Conservation (phyloP, 2,329 filamentous ascomycete genomes). For the Aspergillus sp. region DNA sequence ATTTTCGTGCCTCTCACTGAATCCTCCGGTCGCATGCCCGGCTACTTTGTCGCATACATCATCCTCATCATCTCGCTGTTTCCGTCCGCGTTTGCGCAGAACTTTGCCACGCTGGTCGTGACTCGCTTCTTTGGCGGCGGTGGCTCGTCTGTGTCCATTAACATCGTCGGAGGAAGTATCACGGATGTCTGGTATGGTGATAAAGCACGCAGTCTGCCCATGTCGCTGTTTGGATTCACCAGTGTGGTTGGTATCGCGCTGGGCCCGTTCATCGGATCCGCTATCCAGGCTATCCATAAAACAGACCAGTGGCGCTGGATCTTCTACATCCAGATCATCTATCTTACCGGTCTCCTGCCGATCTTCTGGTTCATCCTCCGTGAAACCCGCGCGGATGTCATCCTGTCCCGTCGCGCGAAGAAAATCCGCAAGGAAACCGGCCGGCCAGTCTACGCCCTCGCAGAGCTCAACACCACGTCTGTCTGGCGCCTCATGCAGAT, state of each 20-base stretch:
- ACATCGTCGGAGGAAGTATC: conserved; percentile 33
- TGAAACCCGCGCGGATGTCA: conserved; percentile 40
- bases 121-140: conserved; percentile 43
- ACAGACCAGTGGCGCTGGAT: conserved; percentile 40
- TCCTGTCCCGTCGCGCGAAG: conserved; percentile 34
- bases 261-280: conserved; percentile 41
- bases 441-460: conserved; percentile 20
- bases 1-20: conserved; percentile 36
- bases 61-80: conserved; percentile 39
- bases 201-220: conserved; percentile 36
- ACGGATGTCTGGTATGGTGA: conserved; percentile 35
- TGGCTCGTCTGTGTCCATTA: conserved; percentile 39
- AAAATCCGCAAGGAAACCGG: conserved; percentile 35
- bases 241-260: conserved; percentile 41
- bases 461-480: conserved; percentile 18
- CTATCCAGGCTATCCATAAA: conserved; percentile 32
- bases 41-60: conserved; percentile 40
- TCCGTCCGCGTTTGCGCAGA: conserved; percentile 39
- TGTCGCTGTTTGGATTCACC: conserved; percentile 40
- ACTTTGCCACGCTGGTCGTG: conserved; percentile 42
- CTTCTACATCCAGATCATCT: conserved; percentile 42
- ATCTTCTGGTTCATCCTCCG: conserved; percentile 37
- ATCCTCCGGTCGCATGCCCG: conserved; percentile 40
- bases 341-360: conserved; percentile 38
- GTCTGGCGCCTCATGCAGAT: conserved; percentile 27